Percentiles rank a stretch among this genome's conserved stretches.
These are phyloP conservation scores for Cercospora zeae-maydis DNA, from an alignment of 2,329 filamentous ascomycete species.

Conservation along the genomic window DNA sequence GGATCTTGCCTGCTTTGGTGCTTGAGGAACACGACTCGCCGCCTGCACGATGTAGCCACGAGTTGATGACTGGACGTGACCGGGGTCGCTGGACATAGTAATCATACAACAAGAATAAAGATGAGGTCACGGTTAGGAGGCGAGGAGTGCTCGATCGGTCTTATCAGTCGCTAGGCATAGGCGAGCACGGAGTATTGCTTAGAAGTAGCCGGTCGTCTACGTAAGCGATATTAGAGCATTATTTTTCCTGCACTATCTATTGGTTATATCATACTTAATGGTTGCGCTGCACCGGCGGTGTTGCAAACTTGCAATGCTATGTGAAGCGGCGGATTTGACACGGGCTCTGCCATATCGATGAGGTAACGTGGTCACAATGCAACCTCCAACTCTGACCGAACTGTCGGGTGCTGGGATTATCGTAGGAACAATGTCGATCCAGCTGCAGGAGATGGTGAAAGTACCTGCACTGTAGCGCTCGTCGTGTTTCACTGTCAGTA, in stretches of 20 bases:
- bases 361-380: background rate
- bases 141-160: background rate
- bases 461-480: background rate
- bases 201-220: background rate
- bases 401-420: background rate
- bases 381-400: background rate
- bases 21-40: background rate
- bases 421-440: background rate
- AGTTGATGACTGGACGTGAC: background rate
- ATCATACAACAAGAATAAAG: background rate
- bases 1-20: background rate
- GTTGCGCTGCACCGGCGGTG: background rate
- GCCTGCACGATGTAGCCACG: background rate
- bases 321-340: background rate
- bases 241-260: no score
- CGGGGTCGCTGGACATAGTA: background rate
- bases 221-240: background rate
- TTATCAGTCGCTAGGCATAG: background rate
- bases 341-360: background rate
- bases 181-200: background rate
- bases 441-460: background rate
- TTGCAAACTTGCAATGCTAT: background rate
- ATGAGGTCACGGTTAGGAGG: background rate
- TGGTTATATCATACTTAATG: no score
- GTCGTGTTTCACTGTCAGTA: background rate